Base-by-base conservation (phyloP, 495 filamentous ascomycete genomes). In the Clohesyomyces aquaticus region DNA sequence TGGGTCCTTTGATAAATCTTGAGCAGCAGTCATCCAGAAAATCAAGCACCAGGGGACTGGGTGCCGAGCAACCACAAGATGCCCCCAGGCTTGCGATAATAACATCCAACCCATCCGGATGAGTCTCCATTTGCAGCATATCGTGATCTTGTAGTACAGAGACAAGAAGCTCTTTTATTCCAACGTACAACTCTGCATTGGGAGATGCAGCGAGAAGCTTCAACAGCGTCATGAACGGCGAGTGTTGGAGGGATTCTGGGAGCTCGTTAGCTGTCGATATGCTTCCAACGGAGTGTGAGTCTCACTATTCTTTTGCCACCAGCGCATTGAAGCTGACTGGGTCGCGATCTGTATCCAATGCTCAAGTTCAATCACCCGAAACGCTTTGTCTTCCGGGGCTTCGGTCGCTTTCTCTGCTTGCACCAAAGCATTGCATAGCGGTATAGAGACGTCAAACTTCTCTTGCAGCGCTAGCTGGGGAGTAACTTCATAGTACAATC, bases 11-110 rank as follows among this genome's bases (percentile, higher is more conserved):
- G 4, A 85, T 83, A 49, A 87, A 85, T 16, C 91, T 84, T 42
- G 81, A 82, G 18, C 87, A 77, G 72, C 90, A 94, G 50, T 92
- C 90, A 62, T 97, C 91, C 53, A 97, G 71, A 66, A 93, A 96
- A 3, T 81, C 62, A 73, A 85, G 84, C 0, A 85, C 62, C 0
- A 45, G 8, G 68, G 62, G 4, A 53, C 65, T 45, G 58, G 65
- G 14, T 50, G 63, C 42, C 59, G 65, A 32, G 54, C 43, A 42
- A 4, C 62, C 60, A 27, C 67, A 53, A 12, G 73, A 50, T 12
- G 55, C 57, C 55, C 71, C 72, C 4, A 90, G 71, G 35, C 80
- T 77, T 3, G 78, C 72, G 27, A 88, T 69, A 4, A 91, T 74
- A 21, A 80, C 78, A 54, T 82, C 74, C 14, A 89, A 66, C 28